Conservation (phyloP, 202 grass and related monocot genomes). For the Alloteropsis angusta region DNA sequence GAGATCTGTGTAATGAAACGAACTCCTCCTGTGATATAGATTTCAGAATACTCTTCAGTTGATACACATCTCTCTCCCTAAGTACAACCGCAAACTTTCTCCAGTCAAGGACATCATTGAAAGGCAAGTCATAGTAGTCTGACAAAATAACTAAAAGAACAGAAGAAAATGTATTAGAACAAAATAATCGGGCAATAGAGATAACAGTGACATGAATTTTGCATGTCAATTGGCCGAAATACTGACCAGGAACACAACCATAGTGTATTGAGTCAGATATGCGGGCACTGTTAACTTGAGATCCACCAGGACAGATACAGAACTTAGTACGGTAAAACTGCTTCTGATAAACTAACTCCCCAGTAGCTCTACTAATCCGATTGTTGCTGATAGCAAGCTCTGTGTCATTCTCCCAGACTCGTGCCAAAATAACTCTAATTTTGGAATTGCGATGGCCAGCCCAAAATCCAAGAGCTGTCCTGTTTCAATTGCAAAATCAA, state of each 20-base stretch:
- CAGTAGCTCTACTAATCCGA: conserved; percentile 79
- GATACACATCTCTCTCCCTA: conserved; percentile 82
- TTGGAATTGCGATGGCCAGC: conserved; percentile 94
- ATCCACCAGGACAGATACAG: conserved; percentile 96
- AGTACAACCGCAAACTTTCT: conserved; percentile 79
- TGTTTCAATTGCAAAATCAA: conserved; percentile 32
- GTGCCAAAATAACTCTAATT: conserved; percentile 90
- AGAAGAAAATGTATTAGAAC: conserved; percentile 24
- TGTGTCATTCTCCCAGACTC: conserved; percentile 90
- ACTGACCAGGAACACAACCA: conserved; percentile 84
- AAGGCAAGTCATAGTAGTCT: conserved; percentile 89
- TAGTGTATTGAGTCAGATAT: conserved; percentile 95
- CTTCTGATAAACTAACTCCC: conserved; percentile 85
- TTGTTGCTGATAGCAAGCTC: conserved; percentile 95
- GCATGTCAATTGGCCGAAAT: background rate
- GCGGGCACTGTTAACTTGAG: conserved; percentile 96
- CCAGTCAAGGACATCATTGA: conserved; percentile 91
- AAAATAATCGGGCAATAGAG: background rate
- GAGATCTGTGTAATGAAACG: conserved; percentile 67
- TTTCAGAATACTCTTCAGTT: conserved; percentile 84
- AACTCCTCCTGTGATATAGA: conserved; percentile 77
- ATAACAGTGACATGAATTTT: background rate
- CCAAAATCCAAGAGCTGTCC: conserved; percentile 94
- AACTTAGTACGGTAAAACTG: conserved; percentile 90
- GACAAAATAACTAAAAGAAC: conserved; percentile 88